These are phyloP conservation scores for Groenewaldozyma tartarivorans DNA, from an alignment of 805 yeast genomes.

Conservation along the genomic window DNA sequence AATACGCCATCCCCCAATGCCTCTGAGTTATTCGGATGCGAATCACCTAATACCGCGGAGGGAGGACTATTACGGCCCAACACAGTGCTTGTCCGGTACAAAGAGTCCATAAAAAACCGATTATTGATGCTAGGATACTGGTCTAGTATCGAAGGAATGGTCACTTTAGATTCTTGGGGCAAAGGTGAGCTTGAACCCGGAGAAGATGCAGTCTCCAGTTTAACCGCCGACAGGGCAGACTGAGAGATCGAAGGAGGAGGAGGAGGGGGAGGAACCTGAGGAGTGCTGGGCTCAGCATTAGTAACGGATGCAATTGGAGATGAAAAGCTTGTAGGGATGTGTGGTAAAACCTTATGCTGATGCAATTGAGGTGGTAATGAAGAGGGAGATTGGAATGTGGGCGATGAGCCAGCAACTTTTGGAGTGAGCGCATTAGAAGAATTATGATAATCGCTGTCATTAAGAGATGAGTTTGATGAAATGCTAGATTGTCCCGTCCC, in stretches of 20 bases:
- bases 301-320: too few species aligned
- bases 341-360: background rate
- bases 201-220: background rate
- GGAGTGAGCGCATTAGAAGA: background rate
- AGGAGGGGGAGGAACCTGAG: background rate
- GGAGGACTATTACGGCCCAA: background rate
- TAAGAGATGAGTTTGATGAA: background rate
- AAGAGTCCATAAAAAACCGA: background rate
- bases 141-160: slow-evolving; percentile 1
- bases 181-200: background rate
- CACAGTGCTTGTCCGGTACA: background rate
- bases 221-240: background rate
- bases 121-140: background rate
- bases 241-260: background rate
- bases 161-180: background rate
- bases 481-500: background rate
- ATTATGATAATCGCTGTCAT: too few species aligned
- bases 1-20: background rate
- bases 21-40: background rate
- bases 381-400: background rate
- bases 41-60: background rate
- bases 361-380: background rate
- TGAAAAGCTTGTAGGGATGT: background rate
- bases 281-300: background rate
- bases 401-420: background rate